Evolutionary conservation across 371 early-diverging fungal species (phyloP).

Genomic region (Apophysomyces trapeziformis): DNA sequence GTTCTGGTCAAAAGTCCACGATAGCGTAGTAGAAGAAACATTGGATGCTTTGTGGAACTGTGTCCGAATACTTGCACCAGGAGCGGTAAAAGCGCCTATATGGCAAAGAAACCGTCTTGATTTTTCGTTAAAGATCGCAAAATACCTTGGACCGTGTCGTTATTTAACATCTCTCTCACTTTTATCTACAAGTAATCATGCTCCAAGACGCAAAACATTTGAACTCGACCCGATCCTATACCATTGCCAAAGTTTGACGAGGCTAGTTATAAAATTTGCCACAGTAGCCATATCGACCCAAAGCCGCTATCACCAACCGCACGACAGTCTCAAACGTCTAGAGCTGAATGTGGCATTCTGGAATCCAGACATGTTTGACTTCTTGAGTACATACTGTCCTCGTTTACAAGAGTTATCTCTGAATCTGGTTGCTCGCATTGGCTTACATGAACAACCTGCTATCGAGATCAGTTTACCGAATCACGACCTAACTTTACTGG

Average conservation of each 20-base stretch:
- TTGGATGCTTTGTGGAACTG: conserved; percentile 1
- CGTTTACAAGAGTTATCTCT: not conserved
- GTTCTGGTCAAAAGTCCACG: not conserved
- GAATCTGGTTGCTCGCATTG: not conserved
- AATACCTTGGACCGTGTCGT: not conserved
- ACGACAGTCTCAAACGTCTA: conserved; percentile 3
- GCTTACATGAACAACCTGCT: not conserved
- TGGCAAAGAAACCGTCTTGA: not conserved
- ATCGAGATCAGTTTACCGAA: conserved; percentile 1
- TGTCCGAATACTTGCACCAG: not conserved
- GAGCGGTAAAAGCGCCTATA: not conserved
- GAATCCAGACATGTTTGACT: conserved; percentile 1
- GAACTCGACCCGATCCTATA: not conserved
- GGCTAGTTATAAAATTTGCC: not conserved
- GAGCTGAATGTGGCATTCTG: conserved; percentile 5
- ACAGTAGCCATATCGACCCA: not conserved
- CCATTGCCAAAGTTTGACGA: conserved; percentile 1
- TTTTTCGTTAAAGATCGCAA: not conserved
- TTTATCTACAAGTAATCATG: not conserved
- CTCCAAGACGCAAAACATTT: not conserved
- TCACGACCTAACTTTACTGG: not conserved
- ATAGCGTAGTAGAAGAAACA: not conserved
- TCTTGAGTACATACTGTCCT: not conserved
- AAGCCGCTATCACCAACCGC: not conserved
- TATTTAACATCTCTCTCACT: not conserved